phyloP scores from a whole-genome alignment of 2,329 filamentous ascomycete species.

The Pseudocercospora vitis region DNA sequence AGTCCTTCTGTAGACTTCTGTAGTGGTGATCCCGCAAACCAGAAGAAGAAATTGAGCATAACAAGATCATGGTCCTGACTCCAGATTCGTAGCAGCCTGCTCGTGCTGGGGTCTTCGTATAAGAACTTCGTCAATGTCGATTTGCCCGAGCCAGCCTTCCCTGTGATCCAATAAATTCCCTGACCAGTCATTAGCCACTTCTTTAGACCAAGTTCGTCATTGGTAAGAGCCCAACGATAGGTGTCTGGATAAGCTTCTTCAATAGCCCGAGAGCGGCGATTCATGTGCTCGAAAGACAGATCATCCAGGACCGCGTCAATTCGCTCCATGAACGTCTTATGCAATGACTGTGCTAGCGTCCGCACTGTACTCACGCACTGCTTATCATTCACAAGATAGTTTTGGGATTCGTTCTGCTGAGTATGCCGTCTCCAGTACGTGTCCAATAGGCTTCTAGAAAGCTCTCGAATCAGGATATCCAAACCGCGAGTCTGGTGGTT shows the following conservation, averaged over 20 bases:
- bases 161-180: conserved; percentile 13
- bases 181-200: not conserved
- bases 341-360: no score
- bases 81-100: not conserved
- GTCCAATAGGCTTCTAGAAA: no score
- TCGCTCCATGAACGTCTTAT: no score
- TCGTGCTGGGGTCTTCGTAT: not conserved
- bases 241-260: not conserved
- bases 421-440: no score
- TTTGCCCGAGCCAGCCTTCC: conserved; percentile 19
- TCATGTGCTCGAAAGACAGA: not conserved
- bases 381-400: no score
- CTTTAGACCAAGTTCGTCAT: not conserved
- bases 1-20: conserved; percentile 21
- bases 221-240: not conserved
- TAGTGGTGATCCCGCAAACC: conserved; percentile 14
- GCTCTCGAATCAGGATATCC: no score
- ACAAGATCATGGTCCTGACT: not conserved
- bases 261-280: not conserved
- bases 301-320: no score
- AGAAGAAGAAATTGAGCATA: conserved; percentile 19
- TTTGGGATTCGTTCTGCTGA: no score
- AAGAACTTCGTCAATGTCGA: conserved; percentile 19
- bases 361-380: no score
- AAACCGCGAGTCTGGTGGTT: no score